Base-by-base conservation (phyloP, 2,329 filamentous ascomycete genomes). In the Venturia carpophila region DNA sequence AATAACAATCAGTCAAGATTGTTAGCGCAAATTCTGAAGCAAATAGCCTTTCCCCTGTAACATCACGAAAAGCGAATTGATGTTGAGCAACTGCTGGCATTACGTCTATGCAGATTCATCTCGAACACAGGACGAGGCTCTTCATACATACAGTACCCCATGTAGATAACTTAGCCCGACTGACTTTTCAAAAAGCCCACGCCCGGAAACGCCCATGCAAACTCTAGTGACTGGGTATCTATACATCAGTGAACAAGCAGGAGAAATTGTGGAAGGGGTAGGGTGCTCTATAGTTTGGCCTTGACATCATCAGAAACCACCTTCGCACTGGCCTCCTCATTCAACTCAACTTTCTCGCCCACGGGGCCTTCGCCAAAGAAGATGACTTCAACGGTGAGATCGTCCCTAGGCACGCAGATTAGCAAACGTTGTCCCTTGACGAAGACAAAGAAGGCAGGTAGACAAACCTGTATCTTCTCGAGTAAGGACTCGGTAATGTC, bases 341-440 rank as follows among this genome's bases (percentile, higher is more conserved):
- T 99, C 66, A 96, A 75, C 5, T 88, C 84, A 5, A 97, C 88
- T 68, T 88, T 87, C 43, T 92, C 92, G 39, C 83, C 89, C 19
- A 58, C 3, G 10, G 66, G 60, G 43, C 88, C 85, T 70, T 96
- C 86, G 67, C 94, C 94, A 71, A 99, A 99, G 83, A 99, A 99
- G 73, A 99, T 96, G 67, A 99, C 94, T 76, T 99, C 91, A 19
- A 99, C 93, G 0, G 94, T 99, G 68, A 99, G 79, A 74, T 99
- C 94, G 74, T 99, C 94, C 70, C 91, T 93, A 67, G 21, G 42
- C 17, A 15, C 15, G n/a, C 15, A 9, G 2, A 27, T 65, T 45
- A 62, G 58, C 60, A 52, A 21, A 49, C 45, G 11, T 21, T 49
- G 7, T 24, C 7, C n/a, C 17, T 52, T 41, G 39, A 11, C 24